A percentile compares a stretch with the other conserved stretches of the same genome.
phyloP scores from a whole-genome alignment of 1,284 basidiomycete genomes.

The Rhizoctonia solani region DNA sequence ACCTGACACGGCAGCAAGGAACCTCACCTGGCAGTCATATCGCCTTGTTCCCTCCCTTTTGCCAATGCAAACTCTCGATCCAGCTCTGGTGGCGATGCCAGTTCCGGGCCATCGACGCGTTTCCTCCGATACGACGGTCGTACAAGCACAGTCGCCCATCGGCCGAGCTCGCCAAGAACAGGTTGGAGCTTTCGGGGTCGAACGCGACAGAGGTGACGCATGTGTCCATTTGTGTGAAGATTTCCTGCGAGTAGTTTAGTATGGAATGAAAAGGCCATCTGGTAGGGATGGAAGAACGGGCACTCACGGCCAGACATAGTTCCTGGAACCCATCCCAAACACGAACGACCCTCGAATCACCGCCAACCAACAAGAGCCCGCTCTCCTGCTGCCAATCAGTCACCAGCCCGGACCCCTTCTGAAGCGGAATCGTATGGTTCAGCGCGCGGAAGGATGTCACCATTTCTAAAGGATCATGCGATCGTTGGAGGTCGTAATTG shows the following conservation, averaged over 20 bases:
- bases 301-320: constrained; percentile 72
- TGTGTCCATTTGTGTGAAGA: constrained; percentile 88
- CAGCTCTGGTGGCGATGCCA: constrained; percentile 87
- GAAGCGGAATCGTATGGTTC: constrained; percentile 70
- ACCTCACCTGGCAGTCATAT: constrained; percentile 88
- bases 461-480: constrained; percentile 72
- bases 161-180: constrained; percentile 90
- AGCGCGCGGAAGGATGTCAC: constrained; percentile 93
- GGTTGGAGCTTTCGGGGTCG: constrained; percentile 76
- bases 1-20: constrained; percentile 16
- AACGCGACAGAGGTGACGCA: constrained; percentile 86
- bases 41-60: constrained; percentile 72
- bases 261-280: constrained; percentile 22
- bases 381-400: constrained; percentile 93
- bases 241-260: constrained; percentile 57
- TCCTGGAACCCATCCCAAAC: constrained; percentile 97
- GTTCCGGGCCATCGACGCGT: constrained; percentile 79
- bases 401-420: constrained; percentile 80
- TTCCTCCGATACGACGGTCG: constrained; percentile 82
- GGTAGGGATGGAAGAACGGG: background rate
- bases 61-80: constrained; percentile 90
- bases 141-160: constrained; percentile 92
- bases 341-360: constrained; percentile 87
- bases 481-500: constrained; percentile 71
- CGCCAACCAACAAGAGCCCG: constrained; percentile 85